These are phyloP conservation scores for Benincasa hispida DNA, from an alignment of 306 rosid genomes.

Conservation along the genomic window DNA sequence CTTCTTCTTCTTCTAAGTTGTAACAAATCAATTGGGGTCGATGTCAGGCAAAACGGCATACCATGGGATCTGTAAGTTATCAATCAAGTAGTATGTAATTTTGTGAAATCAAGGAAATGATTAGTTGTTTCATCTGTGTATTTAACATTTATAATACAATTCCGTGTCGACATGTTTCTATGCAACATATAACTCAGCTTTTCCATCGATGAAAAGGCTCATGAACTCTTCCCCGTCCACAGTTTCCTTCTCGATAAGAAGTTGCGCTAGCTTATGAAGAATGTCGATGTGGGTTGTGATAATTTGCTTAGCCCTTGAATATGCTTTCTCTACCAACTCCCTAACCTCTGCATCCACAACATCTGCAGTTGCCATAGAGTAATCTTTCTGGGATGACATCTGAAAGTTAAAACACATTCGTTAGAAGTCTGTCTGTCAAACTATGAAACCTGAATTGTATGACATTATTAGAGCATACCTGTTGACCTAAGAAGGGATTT, in stretches of 20 bases:
- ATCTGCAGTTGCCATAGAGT: conserved; percentile 90
- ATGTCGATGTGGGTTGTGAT: conserved; percentile 77
- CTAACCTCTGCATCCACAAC: conserved; percentile 83
- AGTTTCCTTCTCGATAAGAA: conserved; percentile 87
- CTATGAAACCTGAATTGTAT: not conserved
- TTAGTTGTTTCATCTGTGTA: conserved; percentile 36
- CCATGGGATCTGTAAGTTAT: not conserved
- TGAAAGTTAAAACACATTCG: conserved; percentile 15
- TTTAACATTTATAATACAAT: conserved; percentile 25
- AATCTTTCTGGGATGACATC: conserved; percentile 89
- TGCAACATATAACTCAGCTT: conserved; percentile 63
- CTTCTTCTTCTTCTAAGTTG: not conserved
- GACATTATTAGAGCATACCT: conserved; percentile 26
- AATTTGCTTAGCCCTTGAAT: conserved; percentile 58
- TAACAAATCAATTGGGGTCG: not conserved
- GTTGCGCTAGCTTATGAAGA: conserved; percentile 88
- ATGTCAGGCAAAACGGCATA: conserved; percentile 1
- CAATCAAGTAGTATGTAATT: conserved; percentile 17
- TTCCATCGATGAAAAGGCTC: conserved; percentile 90
- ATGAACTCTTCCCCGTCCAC: conserved; percentile 94
- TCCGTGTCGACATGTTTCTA: not conserved
- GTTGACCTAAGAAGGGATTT: conserved; percentile 96
- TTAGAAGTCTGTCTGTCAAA: not conserved
- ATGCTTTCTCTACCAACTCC: conserved; percentile 86
- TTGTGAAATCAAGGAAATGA: conserved; percentile 25